Evolutionary conservation across 2,329 filamentous ascomycete genomes (phyloP), one percentile per base, ranked within the genome.

Genomic region (Cercospora sojina): DNA sequence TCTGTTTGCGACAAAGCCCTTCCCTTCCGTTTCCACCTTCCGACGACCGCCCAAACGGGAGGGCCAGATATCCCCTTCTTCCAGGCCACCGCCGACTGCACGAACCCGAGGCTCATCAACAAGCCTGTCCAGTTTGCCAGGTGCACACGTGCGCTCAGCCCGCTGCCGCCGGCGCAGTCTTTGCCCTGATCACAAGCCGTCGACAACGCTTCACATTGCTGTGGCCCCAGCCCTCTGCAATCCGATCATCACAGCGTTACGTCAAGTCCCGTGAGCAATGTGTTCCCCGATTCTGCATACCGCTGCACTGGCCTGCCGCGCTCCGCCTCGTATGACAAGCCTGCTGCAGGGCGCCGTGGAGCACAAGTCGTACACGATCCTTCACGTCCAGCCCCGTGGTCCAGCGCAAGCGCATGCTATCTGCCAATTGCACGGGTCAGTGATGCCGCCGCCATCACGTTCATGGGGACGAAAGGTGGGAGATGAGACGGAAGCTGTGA

Each of bases 361-460:
- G 32, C 61, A 32, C 18, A 63, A 31, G 51, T 63, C 51, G 51
- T 55, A 63, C 49, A 57, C 55, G 61, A 57, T 57, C 61, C 41
- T 27, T 13, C 23, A 23, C 16, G 23, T 38, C 51, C 61, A 32
- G 31, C 1, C 13, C 61, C 51, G 27, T 43, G 49, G 61, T 43
- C 35, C 23, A 29, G 16, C 38, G 20, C 18, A 20, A 16, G 20
- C 31, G 38, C 43, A 43, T 59, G 59, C 51, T 38, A 20, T 43
- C 64, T 66, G 64, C 59, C 57, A 62, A 13, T 31, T 12, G 32
- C 59, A n/a, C 41, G 59, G 16, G 59, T 66, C 60, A 66, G 64
- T 31, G 13, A 59, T 25, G 18, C 10, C 16, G 10, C 43, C 27
- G n/a, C 12, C 25, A 20, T 41, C n/a, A 53, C 16, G 25, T 27